Evolutionary conservation across 306 rosid species (phyloP), one percentile per base, ranked within the genome.

Genomic region (Medicago ruthenica): DNA sequence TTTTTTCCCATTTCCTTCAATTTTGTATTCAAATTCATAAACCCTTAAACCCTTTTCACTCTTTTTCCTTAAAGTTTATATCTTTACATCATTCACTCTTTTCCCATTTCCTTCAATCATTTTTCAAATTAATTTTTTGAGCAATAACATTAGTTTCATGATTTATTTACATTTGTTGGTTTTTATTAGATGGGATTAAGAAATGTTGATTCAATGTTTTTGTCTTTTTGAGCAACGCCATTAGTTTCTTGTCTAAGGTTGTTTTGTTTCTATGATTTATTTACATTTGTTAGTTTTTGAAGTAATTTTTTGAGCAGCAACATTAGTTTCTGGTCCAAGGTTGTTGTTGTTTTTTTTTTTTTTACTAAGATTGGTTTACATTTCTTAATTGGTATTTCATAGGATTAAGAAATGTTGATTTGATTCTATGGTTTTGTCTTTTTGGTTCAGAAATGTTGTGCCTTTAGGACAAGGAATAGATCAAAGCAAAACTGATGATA

Each of bases 371-470:
- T 60, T 11, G 20, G 54, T 58, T 74, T 80, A 47, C 55, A 39
- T 68, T 22, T 8, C 34, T 74, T 66, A 62, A 37, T 51, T 20
- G 48, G 53, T 41, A 16, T 6, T 74, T 48, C 9, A 44, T 70
- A 2, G 53, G 18, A 11, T 75, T 40, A 48, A 41, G 16, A 18
- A 69, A 17, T 12, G 24, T 54, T 54, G 27, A 17, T 54, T 31
- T 59, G 59, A 20, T 80, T 74, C 68, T 71, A 59, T 89, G 58
- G 47, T 58, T 71, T 73, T 64, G 37, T 55, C 6, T 61, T 61
- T 31, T 50, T 48, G 41, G 45, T 54, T 77, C 88, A 95, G 97
- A 82, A 86, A 75, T 84, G 88, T 58, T 9, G 67, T 77, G 15
- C 55, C 77, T 45, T 80, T 84, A 74, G 79, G 87, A 58, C 85